Conservation (phyloP, 2,329 filamentous ascomycete genomes). For the Spiromastix sp. region DNA sequence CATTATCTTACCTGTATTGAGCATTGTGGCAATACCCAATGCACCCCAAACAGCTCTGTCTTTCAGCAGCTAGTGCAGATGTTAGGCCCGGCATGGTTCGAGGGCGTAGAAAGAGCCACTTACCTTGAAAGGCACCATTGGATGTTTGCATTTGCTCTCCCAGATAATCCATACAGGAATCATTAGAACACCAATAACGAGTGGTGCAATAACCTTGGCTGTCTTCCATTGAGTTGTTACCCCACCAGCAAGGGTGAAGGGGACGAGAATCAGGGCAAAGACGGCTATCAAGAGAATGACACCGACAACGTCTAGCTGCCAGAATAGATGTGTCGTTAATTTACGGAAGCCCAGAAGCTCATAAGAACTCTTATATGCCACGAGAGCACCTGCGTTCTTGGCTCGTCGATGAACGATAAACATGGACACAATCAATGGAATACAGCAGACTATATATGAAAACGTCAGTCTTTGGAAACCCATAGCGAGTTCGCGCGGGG, state of each 20-base stretch:
- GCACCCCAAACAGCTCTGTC: conserved; percentile 56
- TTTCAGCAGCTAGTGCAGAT: conserved; percentile 46
- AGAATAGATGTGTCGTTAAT: conserved; percentile 39
- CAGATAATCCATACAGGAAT: conserved; percentile 43
- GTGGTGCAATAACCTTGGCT: conserved; percentile 41
- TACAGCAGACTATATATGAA: conserved; percentile 33
- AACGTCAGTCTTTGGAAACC: conserved; percentile 1
- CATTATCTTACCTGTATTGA: conserved; percentile 39
- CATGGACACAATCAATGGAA: conserved; percentile 47
- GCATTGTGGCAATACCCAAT: conserved; percentile 46
- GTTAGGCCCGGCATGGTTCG: too few relatives aligned
- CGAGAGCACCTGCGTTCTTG: conserved; percentile 40
- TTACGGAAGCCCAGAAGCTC: conserved; percentile 30
- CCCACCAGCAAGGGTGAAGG: conserved; percentile 48
- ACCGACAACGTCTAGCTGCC: conserved; percentile 46
- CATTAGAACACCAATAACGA: conserved; percentile 41
- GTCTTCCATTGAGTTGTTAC: conserved; percentile 39
- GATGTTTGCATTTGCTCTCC: conserved; percentile 43
- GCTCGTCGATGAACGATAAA: conserved; percentile 43
- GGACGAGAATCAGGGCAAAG: conserved; percentile 43
- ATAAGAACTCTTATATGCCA: conserved; percentile 34
- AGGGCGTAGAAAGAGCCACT: conserved; percentile 4
- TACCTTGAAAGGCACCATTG: conserved; percentile 47
- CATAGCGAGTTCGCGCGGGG: neutral
- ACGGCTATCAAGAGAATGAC: conserved; percentile 43